Evolutionary conservation across 148 eudicot genomes (phyloP).

Genomic region (Beta vulgaris): DNA sequence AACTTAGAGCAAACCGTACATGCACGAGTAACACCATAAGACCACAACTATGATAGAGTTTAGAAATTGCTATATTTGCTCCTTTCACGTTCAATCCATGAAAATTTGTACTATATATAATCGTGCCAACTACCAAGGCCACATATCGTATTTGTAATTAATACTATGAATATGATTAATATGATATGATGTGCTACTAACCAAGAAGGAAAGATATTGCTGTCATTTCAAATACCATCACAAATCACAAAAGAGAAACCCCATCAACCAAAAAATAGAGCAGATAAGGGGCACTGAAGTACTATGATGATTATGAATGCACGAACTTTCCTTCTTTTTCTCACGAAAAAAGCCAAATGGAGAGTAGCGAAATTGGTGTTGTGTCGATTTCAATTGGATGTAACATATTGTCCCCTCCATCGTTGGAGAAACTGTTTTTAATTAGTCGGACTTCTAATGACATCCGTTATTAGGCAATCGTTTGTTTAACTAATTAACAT

Average conservation of each 20-base stretch:
- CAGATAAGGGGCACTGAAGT: not conserved
- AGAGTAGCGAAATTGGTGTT: too few species aligned
- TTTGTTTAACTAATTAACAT: too few species aligned
- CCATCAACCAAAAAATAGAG: not conserved
- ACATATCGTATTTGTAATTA: not conserved
- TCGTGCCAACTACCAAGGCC: not conserved
- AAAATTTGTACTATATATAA: not conserved
- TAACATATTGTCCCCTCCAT: too few species aligned
- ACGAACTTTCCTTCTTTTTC: not conserved
- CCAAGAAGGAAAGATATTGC: not conserved
- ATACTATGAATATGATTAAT: not conserved
- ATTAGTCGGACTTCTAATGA: too few species aligned
- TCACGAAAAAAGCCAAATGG: too few species aligned
- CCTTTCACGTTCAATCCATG: conserved; percentile 6
- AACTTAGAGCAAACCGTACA: not conserved
- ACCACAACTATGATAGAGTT: not conserved
- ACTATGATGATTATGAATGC: not conserved
- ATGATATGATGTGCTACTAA: conserved; percentile 6
- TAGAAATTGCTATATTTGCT: not conserved
- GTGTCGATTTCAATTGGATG: too few species aligned
- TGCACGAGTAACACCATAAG: conserved; percentile 2
- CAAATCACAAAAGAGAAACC: too few species aligned
- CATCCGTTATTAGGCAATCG: too few species aligned
- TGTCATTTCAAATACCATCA: not conserved
- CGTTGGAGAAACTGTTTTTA: too few species aligned